A percentile compares a stretch with the other conserved stretches of the same genome.
These are phyloP conservation scores for Giardia duodenalis DNA, from an alignment of 208 protist species.

Conservation along the genomic window DNA sequence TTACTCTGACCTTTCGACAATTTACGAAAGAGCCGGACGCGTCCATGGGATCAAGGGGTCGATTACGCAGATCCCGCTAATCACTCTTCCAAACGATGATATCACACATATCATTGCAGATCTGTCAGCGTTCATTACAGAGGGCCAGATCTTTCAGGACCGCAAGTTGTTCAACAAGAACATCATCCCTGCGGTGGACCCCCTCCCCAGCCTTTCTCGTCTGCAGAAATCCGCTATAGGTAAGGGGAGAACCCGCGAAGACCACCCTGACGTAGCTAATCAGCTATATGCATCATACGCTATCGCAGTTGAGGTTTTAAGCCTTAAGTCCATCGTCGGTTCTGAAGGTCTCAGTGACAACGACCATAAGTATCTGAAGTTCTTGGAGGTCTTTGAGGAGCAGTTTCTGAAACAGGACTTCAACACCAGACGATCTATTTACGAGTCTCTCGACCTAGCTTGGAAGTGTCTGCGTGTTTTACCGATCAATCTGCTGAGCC, in stretches of 20 bases:
- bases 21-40: conserved; percentile 98
- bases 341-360: conserved; percentile 93
- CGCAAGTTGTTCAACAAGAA: conserved; percentile 90
- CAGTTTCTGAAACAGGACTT: conserved; percentile 85
- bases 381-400: conserved; percentile 96
- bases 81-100: conserved; percentile 99
- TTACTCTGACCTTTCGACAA: conserved; percentile 98
- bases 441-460: conserved; percentile 92
- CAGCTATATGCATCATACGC: conserved; percentile 99
- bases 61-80: conserved; percentile 99
- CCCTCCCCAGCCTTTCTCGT: conserved; percentile 96
- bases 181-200: conserved; percentile 98
- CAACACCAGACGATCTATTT: conserved; percentile 85
- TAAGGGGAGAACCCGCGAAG: conserved; percentile 90
- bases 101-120: conserved; percentile 99
- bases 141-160: conserved; percentile 97
- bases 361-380: conserved; percentile 95
- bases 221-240: conserved; percentile 99
- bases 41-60: conserved; percentile 75
- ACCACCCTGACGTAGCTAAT: conserved; percentile 95
- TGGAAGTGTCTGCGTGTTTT: conserved; percentile 92
- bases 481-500: conserved; percentile 83
- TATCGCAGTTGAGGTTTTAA: conserved; percentile 92
- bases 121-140: conserved; percentile 99
- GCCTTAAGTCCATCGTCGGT: conserved; percentile 97